Conservation (phyloP, 1,284 basidiomycete species). For the Omphalotus olearius region DNA sequence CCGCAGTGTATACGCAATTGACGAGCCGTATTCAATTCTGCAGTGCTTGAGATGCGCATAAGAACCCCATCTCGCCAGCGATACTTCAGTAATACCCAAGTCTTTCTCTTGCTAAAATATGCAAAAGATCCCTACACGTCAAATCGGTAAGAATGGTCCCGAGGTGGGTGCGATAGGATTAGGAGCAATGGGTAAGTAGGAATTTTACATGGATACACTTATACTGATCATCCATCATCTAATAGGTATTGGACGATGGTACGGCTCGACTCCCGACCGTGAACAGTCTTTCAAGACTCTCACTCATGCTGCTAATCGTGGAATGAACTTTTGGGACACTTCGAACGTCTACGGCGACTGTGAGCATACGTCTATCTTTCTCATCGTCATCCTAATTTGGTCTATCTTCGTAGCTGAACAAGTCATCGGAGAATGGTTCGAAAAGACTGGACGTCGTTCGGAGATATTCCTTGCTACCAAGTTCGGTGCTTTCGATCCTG, state of each 20-base stretch:
- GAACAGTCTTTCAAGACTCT: constrained; percentile 33
- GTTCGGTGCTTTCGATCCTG: constrained; percentile 18
- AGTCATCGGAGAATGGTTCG: constrained; percentile 40
- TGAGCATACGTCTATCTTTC: too few relatives aligned
- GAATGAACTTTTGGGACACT: constrained; percentile 40
- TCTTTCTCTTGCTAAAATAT: too few relatives aligned
- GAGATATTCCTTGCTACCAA: constrained; percentile 34
- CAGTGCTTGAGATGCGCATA: too few relatives aligned
- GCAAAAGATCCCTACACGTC: too few relatives aligned
- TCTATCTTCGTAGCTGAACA: constrained; percentile 26
- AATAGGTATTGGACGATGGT: constrained; percentile 22
- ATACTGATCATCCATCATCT: too few relatives aligned
- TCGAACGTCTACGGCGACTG: constrained; percentile 33
- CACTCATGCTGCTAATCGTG: constrained; percentile 32
- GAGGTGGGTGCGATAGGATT: constrained; percentile 29
- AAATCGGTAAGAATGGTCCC: too few relatives aligned
- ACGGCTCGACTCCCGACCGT: constrained; percentile 25
- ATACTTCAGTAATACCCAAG: too few relatives aligned
- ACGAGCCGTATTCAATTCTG: too few relatives aligned
- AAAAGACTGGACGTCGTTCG: constrained; percentile 24
- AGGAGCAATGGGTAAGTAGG: constrained; percentile 27
- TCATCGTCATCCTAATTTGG: too few relatives aligned
- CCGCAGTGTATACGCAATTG: too few relatives aligned
- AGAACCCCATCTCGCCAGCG: too few relatives aligned
- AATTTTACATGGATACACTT: too few relatives aligned